A percentile compares a stretch with the other conserved stretches of the same genome.
These are phyloP conservation scores for Cladosporium sp. DNA, from an alignment of 2,329 filamentous ascomycete species.

Conservation along the genomic window DNA sequence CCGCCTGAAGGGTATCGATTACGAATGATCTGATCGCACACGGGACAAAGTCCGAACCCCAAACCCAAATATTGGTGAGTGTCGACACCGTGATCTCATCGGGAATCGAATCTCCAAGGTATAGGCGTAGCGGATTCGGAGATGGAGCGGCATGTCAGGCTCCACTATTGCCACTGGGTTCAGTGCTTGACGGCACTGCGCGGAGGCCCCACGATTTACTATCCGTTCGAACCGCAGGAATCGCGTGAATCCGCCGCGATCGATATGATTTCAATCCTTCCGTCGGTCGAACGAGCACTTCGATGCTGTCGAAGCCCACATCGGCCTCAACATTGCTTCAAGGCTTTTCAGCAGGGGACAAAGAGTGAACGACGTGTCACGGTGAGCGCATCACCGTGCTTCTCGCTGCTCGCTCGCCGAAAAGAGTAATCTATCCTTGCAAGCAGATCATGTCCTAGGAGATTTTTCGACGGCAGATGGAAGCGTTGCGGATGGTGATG, in stretches of 20 bases:
- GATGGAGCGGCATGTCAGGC: not conserved
- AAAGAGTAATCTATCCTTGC: too few species aligned
- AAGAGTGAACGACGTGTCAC: too few species aligned
- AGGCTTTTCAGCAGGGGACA: too few species aligned
- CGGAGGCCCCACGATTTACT: slow-evolving; percentile 3
- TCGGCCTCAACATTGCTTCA: too few species aligned
- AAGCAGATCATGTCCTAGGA: too few species aligned
- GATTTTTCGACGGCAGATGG: too few species aligned
- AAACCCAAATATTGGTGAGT: slow-evolving; percentile 6
- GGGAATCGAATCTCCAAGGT: not conserved
- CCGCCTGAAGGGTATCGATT: not conserved
- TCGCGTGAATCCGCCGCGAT: too few species aligned
- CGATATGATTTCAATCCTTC: too few species aligned
- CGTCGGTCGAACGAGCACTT: not conserved
- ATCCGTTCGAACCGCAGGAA: slow-evolving; percentile 3
- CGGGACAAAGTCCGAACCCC: slow-evolving; percentile 8
- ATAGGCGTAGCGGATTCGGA: slow-evolving; percentile 7
- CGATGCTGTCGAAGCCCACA: not conserved
- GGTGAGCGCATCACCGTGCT: not conserved
- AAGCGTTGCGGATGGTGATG: too few species aligned
- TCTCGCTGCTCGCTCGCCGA: not conserved
- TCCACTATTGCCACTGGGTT: not conserved
- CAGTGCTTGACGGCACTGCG: not conserved
- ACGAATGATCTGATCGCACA: not conserved
- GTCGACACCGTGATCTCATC: slow-evolving; percentile 12